Evolutionary conservation across 495 filamentous ascomycete species (phyloP).

Genomic region (Tuber melanosporum): DNA sequence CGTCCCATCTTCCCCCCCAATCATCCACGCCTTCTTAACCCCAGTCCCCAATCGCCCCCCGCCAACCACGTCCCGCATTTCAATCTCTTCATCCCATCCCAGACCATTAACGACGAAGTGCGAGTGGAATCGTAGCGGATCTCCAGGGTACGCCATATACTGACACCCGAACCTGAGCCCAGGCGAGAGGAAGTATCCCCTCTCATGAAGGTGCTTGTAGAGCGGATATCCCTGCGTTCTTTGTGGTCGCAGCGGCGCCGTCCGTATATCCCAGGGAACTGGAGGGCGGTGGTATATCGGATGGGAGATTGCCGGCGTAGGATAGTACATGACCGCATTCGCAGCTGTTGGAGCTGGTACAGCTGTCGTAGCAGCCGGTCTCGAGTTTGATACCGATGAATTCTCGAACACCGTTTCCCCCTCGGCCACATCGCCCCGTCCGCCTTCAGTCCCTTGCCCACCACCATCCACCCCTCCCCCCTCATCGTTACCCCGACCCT

Average conservation of each 20-base stretch:
- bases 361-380: too few species aligned
- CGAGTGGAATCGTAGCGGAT: constrained; percentile 87
- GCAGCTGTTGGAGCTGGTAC: not conserved
- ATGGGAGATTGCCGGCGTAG: constrained; percentile 53
- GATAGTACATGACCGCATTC: constrained; percentile 48
- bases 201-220: constrained; percentile 69
- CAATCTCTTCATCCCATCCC: constrained; percentile 79
- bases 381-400: constrained; percentile 36
- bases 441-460: constrained; percentile 27
- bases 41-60: constrained; percentile 84
- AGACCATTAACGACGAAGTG: constrained; percentile 76
- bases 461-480: constrained; percentile 14
- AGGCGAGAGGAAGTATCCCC: constrained; percentile 79
- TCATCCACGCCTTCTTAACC: constrained; percentile 89
- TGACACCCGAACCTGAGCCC: constrained; percentile 92
- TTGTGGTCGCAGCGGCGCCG: constrained; percentile 11
- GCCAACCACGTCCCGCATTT: constrained; percentile 73
- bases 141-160: constrained; percentile 89
- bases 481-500: constrained; percentile 6
- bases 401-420: constrained; percentile 42
- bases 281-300: constrained; percentile 44
- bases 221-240: constrained; percentile 49
- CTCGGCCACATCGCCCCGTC: constrained; percentile 49
- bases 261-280: constrained; percentile 36
- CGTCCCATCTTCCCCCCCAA: constrained; percentile 59